Evolutionary conservation across 2,329 filamentous ascomycete species (phyloP).

Genomic region (Trichoderma polysporum): DNA sequence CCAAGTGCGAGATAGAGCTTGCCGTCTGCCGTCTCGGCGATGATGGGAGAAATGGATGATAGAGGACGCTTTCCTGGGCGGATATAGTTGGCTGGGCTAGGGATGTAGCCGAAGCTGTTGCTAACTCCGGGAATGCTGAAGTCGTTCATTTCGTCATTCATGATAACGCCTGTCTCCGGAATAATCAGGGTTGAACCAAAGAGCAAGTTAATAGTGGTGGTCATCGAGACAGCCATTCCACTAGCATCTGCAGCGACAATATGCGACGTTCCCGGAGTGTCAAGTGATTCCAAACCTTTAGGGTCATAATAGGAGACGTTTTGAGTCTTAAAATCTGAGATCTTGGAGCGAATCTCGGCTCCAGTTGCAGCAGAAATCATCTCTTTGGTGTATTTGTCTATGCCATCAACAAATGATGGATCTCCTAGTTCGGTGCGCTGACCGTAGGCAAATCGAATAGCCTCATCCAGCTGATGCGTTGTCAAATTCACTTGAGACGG

Average conservation of each 20-base stretch:
- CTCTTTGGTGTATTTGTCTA: slow-evolving; percentile 60
- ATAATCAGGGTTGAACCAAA: slow-evolving; percentile 77
- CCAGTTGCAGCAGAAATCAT: slow-evolving; percentile 64
- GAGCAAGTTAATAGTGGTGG: slow-evolving; percentile 77
- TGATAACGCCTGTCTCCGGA: slow-evolving; percentile 77
- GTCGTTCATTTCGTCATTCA: slow-evolving; percentile 66
- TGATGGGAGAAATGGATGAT: slow-evolving; percentile 73
- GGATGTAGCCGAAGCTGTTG: slow-evolving; percentile 77
- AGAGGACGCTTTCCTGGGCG: slow-evolving; percentile 74
- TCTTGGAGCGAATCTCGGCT: slow-evolving; percentile 49
- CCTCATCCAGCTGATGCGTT: slow-evolving; percentile 79
- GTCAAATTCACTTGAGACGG: slow-evolving; percentile 56
- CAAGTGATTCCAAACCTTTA: slow-evolving; percentile 44
- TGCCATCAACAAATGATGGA: slow-evolving; percentile 63
- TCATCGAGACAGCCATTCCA: slow-evolving; percentile 73
- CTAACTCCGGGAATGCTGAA: slow-evolving; percentile 71
- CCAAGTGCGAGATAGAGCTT: slow-evolving; percentile 71
- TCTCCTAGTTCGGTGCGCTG: slow-evolving; percentile 73
- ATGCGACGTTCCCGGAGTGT: slow-evolving; percentile 68
- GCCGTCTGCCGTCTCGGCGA: slow-evolving; percentile 69
- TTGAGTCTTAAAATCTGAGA: slow-evolving; percentile 42
- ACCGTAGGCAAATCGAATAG: slow-evolving; percentile 79
- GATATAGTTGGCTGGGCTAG: slow-evolving; percentile 73
- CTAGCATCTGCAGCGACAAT: slow-evolving; percentile 65
- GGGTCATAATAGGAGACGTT: slow-evolving; percentile 47